A percentile compares a stretch with the other conserved stretches of the same genome.
These are phyloP conservation scores for Pseudopyricularia javanii DNA, from an alignment of 2,329 filamentous ascomycete species.

Conservation along the genomic window DNA sequence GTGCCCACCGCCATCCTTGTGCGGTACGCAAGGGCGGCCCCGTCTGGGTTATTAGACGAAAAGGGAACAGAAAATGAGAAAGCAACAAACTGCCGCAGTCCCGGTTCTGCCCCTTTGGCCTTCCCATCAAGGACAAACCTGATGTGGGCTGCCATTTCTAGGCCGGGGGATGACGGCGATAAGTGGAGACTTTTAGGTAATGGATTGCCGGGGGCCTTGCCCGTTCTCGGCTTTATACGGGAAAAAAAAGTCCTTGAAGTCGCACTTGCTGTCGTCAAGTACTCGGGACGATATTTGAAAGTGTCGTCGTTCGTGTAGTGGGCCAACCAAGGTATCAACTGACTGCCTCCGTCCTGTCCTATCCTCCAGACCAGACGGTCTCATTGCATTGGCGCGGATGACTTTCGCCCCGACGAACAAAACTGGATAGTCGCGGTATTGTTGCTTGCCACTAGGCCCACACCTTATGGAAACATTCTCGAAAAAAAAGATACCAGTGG, in stretches of 20 bases:
- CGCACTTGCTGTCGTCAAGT: no score
- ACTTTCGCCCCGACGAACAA: not conserved
- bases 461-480: not conserved
- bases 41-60: no score
- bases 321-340: no score
- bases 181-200: slow-evolving; percentile 1
- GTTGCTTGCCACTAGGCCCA: not conserved
- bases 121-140: not conserved
- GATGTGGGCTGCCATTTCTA: not conserved
- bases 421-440: not conserved
- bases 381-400: not conserved
- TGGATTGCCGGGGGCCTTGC: not conserved
- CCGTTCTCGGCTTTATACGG: not conserved
- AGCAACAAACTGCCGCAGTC: no score
- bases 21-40: no score
- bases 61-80: no score
- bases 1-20: no score
- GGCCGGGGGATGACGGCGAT: not conserved
- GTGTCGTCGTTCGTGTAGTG: no score
- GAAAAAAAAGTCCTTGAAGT: not conserved
- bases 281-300: no score
- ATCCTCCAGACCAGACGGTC: not conserved
- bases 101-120: not conserved
- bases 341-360: no score
- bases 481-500: not conserved